Conservation (phyloP, 331 rosid species). For the Malus hybrid region DNA sequence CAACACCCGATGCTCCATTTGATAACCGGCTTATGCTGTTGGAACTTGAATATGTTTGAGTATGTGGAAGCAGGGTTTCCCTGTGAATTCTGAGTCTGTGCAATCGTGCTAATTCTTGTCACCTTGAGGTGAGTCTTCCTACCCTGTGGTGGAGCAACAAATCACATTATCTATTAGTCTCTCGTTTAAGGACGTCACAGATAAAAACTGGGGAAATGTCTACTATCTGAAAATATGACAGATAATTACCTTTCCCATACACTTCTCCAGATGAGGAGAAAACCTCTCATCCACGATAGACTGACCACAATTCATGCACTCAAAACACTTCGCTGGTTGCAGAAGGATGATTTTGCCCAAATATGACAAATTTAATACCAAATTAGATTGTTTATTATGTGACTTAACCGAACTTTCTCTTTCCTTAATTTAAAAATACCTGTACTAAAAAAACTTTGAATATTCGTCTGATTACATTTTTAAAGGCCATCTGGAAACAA, state of each 20-base stretch:
- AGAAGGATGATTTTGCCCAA: conserved; percentile 83
- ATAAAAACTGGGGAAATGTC: not conserved
- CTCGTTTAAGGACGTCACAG: not conserved
- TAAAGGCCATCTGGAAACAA: too few relatives aligned
- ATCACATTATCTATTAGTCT: not conserved
- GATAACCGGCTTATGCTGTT: conserved; percentile 45
- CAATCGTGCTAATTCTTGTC: conserved; percentile 74
- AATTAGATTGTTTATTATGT: too few relatives aligned
- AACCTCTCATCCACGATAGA: conserved; percentile 78
- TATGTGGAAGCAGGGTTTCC: conserved; percentile 55
- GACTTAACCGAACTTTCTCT: too few relatives aligned
- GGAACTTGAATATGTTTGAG: conserved; percentile 45
- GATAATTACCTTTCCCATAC: conserved; percentile 88
- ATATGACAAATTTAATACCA: too few relatives aligned
- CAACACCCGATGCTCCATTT: conserved; percentile 54
- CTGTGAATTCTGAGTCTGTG: conserved; percentile 56
- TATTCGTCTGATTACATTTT: too few relatives aligned
- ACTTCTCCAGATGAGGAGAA: conserved; percentile 94
- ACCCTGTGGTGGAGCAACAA: conserved; percentile 49
- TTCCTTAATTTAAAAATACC: too few relatives aligned
- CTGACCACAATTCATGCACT: conserved; percentile 88
- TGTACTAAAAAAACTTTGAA: too few relatives aligned
- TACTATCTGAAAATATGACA: not conserved
- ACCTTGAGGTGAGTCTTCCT: conserved; percentile 87
- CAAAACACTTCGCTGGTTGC: conserved; percentile 65